phyloP scores from a whole-genome alignment of 2,329 filamentous ascomycete genomes.

The Tolypocladium sp. region DNA sequence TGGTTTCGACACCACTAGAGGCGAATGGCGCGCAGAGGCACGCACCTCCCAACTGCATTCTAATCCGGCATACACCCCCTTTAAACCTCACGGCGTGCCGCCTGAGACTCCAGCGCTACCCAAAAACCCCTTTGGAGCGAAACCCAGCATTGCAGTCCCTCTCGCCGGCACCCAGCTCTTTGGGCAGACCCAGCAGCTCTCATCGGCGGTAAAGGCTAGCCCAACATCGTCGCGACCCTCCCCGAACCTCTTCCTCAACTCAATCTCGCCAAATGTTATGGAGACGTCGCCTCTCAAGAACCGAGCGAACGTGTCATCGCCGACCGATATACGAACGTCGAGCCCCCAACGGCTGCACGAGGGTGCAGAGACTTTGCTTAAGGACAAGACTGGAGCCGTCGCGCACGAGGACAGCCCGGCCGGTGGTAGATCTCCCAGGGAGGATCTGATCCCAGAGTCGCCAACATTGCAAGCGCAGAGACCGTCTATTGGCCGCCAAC shows the following conservation, averaged over 20 bases:
- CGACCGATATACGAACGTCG: constrained; percentile 28
- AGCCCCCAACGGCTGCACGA: constrained; percentile 28
- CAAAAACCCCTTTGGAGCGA: constrained; percentile 37
- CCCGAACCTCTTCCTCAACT: constrained; percentile 34
- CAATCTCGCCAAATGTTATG: constrained; percentile 35
- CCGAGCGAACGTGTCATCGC: constrained; percentile 36
- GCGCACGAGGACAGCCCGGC: constrained; percentile 15
- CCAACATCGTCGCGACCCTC: constrained; percentile 51
- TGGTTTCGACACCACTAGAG: constrained; percentile 26
- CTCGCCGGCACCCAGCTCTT: constrained; percentile 42
- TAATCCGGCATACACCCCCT: constrained; percentile 19
- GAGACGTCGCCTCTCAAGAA: constrained; percentile 41
- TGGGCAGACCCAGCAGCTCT: constrained; percentile 42
- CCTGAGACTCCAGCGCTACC: constrained; percentile 42
- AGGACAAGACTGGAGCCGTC: constrained; percentile 8
- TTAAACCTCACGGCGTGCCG: constrained; percentile 13
- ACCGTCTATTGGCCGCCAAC: constrained; percentile 16
- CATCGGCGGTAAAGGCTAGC: constrained; percentile 42
- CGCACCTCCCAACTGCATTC: constrained; percentile 23
- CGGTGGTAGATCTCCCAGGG: constrained; percentile 13
- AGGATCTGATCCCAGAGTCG: constrained; percentile 26
- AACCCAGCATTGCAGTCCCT: constrained; percentile 21
- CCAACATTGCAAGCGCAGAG: constrained; percentile 16
- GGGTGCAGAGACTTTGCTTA: constrained; percentile 16
- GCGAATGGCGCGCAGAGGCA: constrained; percentile 27